Evolutionary conservation across 495 filamentous ascomycete species (phyloP), one percentile per base, ranked within the genome.

Genomic region (Trypethelium eluteriae): DNA sequence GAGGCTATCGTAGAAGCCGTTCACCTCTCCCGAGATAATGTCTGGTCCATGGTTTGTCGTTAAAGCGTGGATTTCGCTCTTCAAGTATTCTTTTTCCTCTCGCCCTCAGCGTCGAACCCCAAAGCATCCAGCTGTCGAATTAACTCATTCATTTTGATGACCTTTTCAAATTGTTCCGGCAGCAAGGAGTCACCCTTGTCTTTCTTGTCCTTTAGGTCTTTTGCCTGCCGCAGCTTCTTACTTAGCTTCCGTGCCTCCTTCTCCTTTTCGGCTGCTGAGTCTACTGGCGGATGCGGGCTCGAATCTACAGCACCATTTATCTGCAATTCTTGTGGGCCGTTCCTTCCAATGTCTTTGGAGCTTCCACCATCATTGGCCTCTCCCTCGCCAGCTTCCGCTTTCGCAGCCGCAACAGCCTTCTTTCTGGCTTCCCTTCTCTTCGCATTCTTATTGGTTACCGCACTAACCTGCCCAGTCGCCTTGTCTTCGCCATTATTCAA

Each of bases 131-230:
- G 81, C 74, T 98, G 92, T 39, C 92, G 83, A 63, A 96, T 88
- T 25, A 99, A 82, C 77, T 97, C 94, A 62, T 91, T 89, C 73
- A 99, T 95, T 77, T 93, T 96, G 73, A 96, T 94, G 57, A 99
- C 89, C 79, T 99, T 99, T 67, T 92, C 93, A 64, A 98, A 87
- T 79, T 99, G 95, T 77, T 99, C 95, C 0, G 95, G 95, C 14
- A 96, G 79, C 68, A 99, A 76, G 0, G 81, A 79, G 68, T 89
- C 88, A 35, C 94, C 95, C 46, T 86, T 84, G 34, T 96, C 89
- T 77, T 96, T 96, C 81, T 96, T 96, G 71, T 86, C 88, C 72
- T 89, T 88, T 50, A 99, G 79, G 1, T 98, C 94, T 69, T 88
- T 88, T 2, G 94, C 94, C 75, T 98, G 95, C 66, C 89, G 85